Evolutionary conservation across 1,284 basidiomycete species (phyloP).

Genomic region (Austroboletus rostrupii): DNA sequence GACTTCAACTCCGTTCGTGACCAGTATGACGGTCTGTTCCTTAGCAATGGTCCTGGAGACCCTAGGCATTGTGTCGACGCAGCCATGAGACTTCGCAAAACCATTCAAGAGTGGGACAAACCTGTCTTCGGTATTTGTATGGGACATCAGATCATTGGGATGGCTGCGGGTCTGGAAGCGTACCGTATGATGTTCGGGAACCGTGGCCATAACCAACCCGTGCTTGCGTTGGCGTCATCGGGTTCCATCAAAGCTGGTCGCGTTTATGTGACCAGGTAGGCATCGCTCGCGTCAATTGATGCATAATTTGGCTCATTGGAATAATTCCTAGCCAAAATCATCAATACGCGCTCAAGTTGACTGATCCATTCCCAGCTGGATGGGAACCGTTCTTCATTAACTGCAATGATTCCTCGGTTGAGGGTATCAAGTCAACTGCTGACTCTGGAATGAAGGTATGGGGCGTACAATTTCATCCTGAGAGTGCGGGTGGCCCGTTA

Average conservation of each 20-base stretch:
- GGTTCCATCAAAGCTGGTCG: constrained; percentile 93
- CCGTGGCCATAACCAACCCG: constrained; percentile 99
- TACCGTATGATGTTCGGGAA: constrained; percentile 98
- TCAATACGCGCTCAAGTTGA: constrained; percentile 90
- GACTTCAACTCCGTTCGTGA: constrained; percentile 92
- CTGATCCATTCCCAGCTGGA: constrained; percentile 89
- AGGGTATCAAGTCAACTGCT: constrained; percentile 90
- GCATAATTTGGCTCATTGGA: constrained; percentile 7
- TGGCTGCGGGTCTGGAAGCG: constrained; percentile 94
- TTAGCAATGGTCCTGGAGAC: constrained; percentile 96
- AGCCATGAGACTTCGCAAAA: constrained; percentile 74
- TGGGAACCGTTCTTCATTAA: constrained; percentile 99
- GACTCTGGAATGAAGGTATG: constrained; percentile 87
- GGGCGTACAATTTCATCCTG: constrained; percentile 97
- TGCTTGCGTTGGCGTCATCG: constrained; percentile 85
- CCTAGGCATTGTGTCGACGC: constrained; percentile 89
- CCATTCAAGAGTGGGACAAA: constrained; percentile 84
- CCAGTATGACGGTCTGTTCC: constrained; percentile 91
- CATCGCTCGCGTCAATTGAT: neutral
- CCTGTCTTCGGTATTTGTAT: constrained; percentile 99
- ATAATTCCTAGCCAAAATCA: constrained; percentile 73
- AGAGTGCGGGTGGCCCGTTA: constrained; percentile 87
- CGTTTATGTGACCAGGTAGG: constrained; percentile 92
- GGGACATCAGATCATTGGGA: constrained; percentile 96
- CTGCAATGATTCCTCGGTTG: constrained; percentile 96